These are phyloP conservation scores for Inonotus obliquus DNA, from an alignment of 1,284 basidiomycete genomes.

Conservation along the genomic window DNA sequence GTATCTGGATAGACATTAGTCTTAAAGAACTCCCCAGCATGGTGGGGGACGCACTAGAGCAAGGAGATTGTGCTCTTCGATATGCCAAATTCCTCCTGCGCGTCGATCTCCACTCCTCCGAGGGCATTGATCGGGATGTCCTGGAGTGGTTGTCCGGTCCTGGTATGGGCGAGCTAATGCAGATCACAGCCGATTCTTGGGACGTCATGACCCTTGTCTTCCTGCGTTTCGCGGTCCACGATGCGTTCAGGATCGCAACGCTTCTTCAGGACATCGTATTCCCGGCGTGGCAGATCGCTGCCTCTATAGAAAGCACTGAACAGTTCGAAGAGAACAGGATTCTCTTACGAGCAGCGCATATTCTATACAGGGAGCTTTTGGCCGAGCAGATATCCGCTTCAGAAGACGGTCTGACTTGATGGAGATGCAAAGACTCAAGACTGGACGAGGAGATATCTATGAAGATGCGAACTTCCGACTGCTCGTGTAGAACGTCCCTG, in stretches of 20 bases:
- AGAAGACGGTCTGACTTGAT: constrained; percentile 43
- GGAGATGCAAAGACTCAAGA: constrained; percentile 62
- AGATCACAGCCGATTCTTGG: constrained; percentile 58
- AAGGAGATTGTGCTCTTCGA: constrained; percentile 48
- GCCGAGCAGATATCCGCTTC: constrained; percentile 29
- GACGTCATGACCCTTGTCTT: constrained; percentile 56
- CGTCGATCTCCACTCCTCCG: constrained; percentile 68
- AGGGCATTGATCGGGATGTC: constrained; percentile 63
- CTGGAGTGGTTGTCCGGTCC: constrained; percentile 63
- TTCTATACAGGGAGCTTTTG: constrained; percentile 56
- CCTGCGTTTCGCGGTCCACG: constrained; percentile 57
- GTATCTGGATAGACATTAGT: constrained; percentile 73
- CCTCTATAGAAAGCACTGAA: constrained; percentile 33
- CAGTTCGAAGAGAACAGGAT: constrained; percentile 40
- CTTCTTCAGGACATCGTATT: constrained; percentile 69
- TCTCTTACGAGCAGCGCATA: constrained; percentile 56
- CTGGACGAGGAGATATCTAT: constrained; percentile 62
- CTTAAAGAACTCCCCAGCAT: constrained; percentile 60
- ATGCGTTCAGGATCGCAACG: constrained; percentile 65
- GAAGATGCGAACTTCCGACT: constrained; percentile 56
- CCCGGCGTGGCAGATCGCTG: constrained; percentile 61
- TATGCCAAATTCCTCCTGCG: constrained; percentile 67
- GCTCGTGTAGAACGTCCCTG: constrained; percentile 58
- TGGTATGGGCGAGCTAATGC: constrained; percentile 55
- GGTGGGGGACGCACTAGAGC: constrained; percentile 41